Base-by-base conservation (phyloP, 1,139 yeast species). In the Debaryomycetaceae sp. region DNA sequence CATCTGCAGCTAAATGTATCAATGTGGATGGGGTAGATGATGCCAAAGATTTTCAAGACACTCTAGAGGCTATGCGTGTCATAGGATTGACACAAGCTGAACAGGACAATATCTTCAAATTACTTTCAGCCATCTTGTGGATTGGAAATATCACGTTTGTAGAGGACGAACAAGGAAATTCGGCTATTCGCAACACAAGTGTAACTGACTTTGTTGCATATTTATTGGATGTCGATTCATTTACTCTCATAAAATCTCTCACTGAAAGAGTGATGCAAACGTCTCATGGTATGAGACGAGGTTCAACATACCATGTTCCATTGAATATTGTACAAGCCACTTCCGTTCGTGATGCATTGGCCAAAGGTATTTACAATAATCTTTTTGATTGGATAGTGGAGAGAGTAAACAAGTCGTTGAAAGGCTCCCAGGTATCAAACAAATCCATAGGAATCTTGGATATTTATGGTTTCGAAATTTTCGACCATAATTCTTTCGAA, bases 351-450 rank as follows among this genome's bases (percentile, higher is more conserved):
- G 98, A 95, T 65, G 97, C 97, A 1, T 74, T 95, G 45, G 97
- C 99, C 4, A 95, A 91, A 66, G 98, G 96, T 4, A 78, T 95
- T 41, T 95, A 95, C 70, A 89, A 84, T 63, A 91, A 91, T 57
- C 70, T 95, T 47, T 95, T 95, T 59, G 98, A 95, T 48, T 91
- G 99, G 98, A 90, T 95, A 57, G 98, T 95, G n/a, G 89, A 78
- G 45, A 81, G 99, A 61, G 96, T 95, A 40, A 95, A 95, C 63
- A 67, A 74, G 42, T 87, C 97, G 0, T 62, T 75, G 40, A 57
- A 60, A 41, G 75, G 73, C 3, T 17, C 53, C 6, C 73, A 75
- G 38, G 68, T 78, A 7, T 66, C 75, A 39, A 75, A 76, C 43
- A 88, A 86, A 64, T 65, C 69, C 0, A 84, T 95, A 58, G 99